Conservation (phyloP, 345 rosid genomes). For the Euphorbia peplus region DNA sequence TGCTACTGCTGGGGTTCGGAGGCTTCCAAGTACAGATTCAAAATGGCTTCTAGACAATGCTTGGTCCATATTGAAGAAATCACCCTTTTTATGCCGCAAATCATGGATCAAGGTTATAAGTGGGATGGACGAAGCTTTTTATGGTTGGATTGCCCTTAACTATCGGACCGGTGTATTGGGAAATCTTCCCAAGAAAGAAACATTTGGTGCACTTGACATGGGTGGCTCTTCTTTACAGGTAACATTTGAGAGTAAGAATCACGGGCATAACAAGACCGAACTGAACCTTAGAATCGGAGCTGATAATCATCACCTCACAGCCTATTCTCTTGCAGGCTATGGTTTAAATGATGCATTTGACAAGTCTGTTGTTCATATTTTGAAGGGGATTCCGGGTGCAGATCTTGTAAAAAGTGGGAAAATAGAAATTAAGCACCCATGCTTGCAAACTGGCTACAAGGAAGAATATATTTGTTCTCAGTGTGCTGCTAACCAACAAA, state of each 20-base stretch:
- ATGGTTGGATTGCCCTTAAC: conserved; percentile 94
- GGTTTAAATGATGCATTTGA: conserved; percentile 99
- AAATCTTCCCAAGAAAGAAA: conserved; percentile 57
- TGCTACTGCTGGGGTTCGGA: conserved; percentile 96
- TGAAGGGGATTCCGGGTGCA: conserved; percentile 41
- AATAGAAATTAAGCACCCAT: conserved; percentile 80
- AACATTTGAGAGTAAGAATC: conserved; percentile 78
- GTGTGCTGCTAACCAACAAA: conserved; percentile 49
- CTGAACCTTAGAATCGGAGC: conserved; percentile 75
- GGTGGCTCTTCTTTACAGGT: conserved; percentile 99
- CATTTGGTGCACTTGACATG: conserved; percentile 95
- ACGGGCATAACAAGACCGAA: conserved; percentile 50
- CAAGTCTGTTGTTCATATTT: conserved; percentile 67
- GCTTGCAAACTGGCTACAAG: conserved; percentile 80
- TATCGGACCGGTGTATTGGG: conserved; percentile 69
- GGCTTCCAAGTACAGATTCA: conserved; percentile 73
- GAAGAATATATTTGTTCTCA: conserved; percentile 68
- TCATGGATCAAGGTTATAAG: conserved; percentile 82
- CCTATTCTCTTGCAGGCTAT: conserved; percentile 94
- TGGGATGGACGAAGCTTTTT: conserved; percentile 95
- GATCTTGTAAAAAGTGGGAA: conserved; percentile 47
- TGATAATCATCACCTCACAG: conserved; percentile 78
- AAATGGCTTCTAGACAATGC: conserved; percentile 87
- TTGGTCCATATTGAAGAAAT: conserved; percentile 72
- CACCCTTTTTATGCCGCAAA: conserved; percentile 69